Percentiles rank a stretch among this genome's conserved stretches.
Conservation (phyloP, 345 rosid genomes). For the Arabis alpina region DNA sequence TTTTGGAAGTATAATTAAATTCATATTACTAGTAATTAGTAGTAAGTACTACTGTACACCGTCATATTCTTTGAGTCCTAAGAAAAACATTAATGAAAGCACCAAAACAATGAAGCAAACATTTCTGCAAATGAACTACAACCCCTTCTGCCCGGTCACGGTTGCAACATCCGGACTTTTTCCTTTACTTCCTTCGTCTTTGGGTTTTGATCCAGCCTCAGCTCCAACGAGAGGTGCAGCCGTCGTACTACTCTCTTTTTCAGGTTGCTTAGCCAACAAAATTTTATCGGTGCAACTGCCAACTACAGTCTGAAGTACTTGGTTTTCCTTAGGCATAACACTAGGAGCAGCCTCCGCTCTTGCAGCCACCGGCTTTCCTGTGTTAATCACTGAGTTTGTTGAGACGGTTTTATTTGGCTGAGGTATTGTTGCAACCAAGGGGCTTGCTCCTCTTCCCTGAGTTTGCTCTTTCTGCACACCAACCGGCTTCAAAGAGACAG, state of each 20-base stretch:
- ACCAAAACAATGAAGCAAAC: conserved; percentile 12
- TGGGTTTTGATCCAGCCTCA: conserved; percentile 33
- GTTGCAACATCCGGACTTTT: conserved; percentile 36
- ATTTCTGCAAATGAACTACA: conserved; percentile 21
- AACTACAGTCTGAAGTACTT: conserved; percentile 28
- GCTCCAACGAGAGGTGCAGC: conserved; percentile 13
- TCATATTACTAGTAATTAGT: conserved; percentile 26
- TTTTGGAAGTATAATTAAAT: conserved; percentile 16
- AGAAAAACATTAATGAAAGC: conserved; percentile 23
- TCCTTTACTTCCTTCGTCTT: conserved; percentile 34
- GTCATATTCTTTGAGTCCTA: conserved; percentile 34
- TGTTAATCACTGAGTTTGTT: conserved; percentile 39
- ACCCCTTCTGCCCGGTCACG: conserved; percentile 30
- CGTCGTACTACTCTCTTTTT: conserved; percentile 21
- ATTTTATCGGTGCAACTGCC: conserved; percentile 18
- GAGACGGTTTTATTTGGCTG: conserved; percentile 38
- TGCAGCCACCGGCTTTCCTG: conserved; percentile 34
- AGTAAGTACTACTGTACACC: conserved; percentile 42
- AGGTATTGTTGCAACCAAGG: conserved; percentile 19
- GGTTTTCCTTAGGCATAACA: conserved; percentile 25
- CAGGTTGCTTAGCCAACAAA: conserved; percentile 40
- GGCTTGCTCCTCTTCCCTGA: conserved; percentile 38
- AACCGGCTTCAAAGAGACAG: conserved; percentile 34
- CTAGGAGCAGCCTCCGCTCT: conserved; percentile 39
- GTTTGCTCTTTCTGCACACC: conserved; percentile 40